Evolutionary conservation across 257 asterid species (phyloP).

Genomic region (Dorcoceras hygrometricum): DNA sequence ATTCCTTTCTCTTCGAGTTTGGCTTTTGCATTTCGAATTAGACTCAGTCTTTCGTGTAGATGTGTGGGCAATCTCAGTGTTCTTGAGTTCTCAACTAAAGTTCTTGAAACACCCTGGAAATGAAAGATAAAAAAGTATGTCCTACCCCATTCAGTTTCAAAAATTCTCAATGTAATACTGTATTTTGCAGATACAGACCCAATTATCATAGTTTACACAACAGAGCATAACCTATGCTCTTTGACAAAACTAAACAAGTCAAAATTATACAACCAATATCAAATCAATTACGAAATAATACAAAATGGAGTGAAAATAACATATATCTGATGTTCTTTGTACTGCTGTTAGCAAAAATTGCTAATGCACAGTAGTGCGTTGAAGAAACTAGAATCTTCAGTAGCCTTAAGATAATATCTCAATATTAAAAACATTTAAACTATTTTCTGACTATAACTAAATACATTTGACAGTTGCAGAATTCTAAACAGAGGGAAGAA

Average conservation of each 20-base stretch:
- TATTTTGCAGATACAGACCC: conserved; percentile 1
- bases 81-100: conserved; percentile 81
- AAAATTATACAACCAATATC: neutral
- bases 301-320: neutral
- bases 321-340: neutral
- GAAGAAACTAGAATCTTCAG: neutral
- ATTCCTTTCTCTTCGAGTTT: conserved; percentile 77
- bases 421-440: no score
- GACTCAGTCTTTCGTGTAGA: conserved; percentile 75
- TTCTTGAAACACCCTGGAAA: conserved; percentile 84
- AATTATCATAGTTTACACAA: neutral
- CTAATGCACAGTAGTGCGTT: neutral
- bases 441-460: neutral
- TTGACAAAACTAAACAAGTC: neutral
- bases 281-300: neutral
- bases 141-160: neutral
- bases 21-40: conserved; percentile 81
- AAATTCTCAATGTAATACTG: neutral
- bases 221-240: neutral
- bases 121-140: conserved; percentile 4
- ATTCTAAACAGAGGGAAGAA: neutral
- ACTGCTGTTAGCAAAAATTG: neutral
- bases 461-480: neutral
- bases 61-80: conserved; percentile 80
- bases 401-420: neutral